Evolutionary conservation across 2,329 filamentous ascomycete genomes (phyloP), one percentile per base, ranked within the genome.

Genomic region (Diplodia corticola): DNA sequence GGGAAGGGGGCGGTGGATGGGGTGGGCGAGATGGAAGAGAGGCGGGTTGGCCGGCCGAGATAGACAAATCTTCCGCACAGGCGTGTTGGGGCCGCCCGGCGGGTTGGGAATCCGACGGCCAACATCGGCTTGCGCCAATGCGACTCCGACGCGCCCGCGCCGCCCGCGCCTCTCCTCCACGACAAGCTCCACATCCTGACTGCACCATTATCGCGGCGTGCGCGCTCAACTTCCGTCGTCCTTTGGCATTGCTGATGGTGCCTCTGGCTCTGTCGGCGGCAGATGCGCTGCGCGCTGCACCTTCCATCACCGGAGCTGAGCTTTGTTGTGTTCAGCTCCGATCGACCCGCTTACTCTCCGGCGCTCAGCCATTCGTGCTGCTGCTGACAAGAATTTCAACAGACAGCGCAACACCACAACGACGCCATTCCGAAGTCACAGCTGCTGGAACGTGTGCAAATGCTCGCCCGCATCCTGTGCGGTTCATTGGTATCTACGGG

Each of bases 51-150:
- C 46, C 48, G 60, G 49, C 51, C 54, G 64, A 65, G 63, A 65
- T 65, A 51, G 64, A 60, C 49, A 63, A 63, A 63, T 63, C 57
- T 61, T 61, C 57, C 57, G 57, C 57, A 64, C 53, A 59, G 54
- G 60, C 54, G 51, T 59, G 63, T 65, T 65, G 64, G 64, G 64
- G 64, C 53, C 63, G 51, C 57, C 63, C 63, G 63, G 63, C 63
- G 63, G 64, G 64, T 65, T 65, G 64, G 54, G 64, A 65, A 59
- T 61, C 57, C 57, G 57, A 49, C 57, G 57, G 57, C 57, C 57
- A 61, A 61, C 57, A 50, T 61, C 57, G 57, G 57, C 57, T 61
- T 61, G 26, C 44, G n/a, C n/a, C 40, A 35, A n/a, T 49, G 40
- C 40, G 20, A 9, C 57, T 61, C 57, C 57, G 57, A 61, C 57